Evolutionary conservation across 108 stramenopile species (phyloP).

Genomic region (Cyclotella kingstonii): DNA sequence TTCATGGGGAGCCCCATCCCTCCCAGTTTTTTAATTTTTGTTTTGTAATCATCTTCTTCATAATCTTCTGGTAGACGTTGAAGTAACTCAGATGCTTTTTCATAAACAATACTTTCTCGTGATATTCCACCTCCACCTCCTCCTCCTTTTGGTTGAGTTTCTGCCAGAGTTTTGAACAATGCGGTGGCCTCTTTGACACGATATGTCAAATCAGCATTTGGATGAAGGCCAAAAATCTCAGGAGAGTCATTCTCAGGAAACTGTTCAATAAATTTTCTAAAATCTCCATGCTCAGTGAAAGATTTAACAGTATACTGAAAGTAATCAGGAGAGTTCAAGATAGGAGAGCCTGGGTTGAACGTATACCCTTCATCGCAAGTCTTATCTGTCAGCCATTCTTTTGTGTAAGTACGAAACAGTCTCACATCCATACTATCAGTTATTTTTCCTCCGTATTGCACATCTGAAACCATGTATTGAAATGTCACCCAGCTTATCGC

Average conservation of each 20-base stretch:
- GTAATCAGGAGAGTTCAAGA: conserved; percentile 74
- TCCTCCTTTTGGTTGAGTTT: conserved; percentile 87
- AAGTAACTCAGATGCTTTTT: conserved; percentile 73
- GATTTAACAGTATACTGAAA: conserved; percentile 73
- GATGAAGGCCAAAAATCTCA: conserved; percentile 92
- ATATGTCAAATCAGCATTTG: conserved; percentile 92
- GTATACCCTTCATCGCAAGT: conserved; percentile 73
- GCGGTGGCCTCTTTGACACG: conserved; percentile 81
- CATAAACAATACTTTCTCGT: conserved; percentile 75
- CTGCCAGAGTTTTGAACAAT: conserved; percentile 74
- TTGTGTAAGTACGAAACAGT: conserved; percentile 83
- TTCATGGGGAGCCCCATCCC: conserved; percentile 82
- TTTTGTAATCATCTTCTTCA: conserved; percentile 80
- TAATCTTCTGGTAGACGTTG: conserved; percentile 82
- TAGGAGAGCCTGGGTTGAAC: conserved; percentile 71
- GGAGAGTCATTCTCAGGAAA: conserved; percentile 90
- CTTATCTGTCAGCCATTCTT: conserved; percentile 79
- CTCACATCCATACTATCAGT: conserved; percentile 88
- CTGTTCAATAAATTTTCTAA: conserved; percentile 65
- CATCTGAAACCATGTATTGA: conserved; percentile 92
- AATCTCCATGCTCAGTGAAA: conserved; percentile 65
- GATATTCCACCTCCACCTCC: conserved; percentile 65
- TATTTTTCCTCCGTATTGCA: conserved; percentile 94
- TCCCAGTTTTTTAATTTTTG: conserved; percentile 80
- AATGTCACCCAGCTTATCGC: conserved; percentile 89